A percentile compares a stretch with the other conserved stretches of the same genome.
phyloP scores from a whole-genome alignment of 257 asterid species.

The Nicotiana obtusifolia region DNA sequence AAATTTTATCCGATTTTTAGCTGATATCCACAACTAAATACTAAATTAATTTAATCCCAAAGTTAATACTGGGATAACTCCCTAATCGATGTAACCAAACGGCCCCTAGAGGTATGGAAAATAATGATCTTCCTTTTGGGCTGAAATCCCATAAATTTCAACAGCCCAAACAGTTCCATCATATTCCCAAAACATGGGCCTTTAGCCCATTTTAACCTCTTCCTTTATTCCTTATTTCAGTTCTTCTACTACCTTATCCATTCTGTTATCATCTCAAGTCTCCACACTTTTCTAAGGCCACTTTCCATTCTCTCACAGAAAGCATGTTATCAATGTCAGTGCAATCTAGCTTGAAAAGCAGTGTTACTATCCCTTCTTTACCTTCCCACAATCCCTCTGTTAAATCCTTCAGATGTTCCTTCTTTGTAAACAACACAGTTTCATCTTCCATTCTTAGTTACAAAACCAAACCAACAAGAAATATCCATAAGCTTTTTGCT shows the following conservation, averaged over 20 bases:
- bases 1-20: too few relatives aligned
- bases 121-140: not conserved
- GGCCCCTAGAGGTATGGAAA: too few relatives aligned
- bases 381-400: conserved; percentile 29
- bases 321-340: conserved; percentile 41
- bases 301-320: conserved; percentile 8
- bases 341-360: conserved; percentile 30
- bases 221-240: not conserved
- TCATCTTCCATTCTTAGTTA: conserved; percentile 13
- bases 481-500: conserved; percentile 26
- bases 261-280: not conserved
- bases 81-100: too few relatives aligned
- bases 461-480: conserved; percentile 24
- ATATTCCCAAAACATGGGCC: not conserved
- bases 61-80: too few relatives aligned
- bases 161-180: too few relatives aligned
- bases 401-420: conserved; percentile 25
- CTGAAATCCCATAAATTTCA: not conserved
- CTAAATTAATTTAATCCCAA: too few relatives aligned
- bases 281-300: conserved; percentile 2
- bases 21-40: too few relatives aligned
- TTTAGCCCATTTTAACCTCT: not conserved
- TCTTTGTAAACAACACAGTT: conserved; percentile 22
- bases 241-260: not conserved
- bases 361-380: conserved; percentile 32